Base-by-base conservation (phyloP, 805 yeast species). In the Cyberlindnera nakhonratchasimensis region DNA sequence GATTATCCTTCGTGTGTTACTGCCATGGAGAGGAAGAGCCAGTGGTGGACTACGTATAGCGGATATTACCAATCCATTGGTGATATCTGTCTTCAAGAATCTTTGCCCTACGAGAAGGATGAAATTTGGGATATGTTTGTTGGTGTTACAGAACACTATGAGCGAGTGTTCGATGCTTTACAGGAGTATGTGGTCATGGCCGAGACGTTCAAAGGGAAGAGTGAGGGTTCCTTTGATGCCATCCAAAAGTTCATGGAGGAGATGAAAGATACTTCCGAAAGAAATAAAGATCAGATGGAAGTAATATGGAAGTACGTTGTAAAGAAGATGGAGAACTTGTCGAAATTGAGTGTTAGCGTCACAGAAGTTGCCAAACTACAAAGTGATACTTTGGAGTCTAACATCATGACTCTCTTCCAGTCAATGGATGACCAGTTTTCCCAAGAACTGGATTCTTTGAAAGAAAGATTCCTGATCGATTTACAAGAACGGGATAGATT, bases 31-130 rank as follows among this genome's bases (percentile, higher is more conserved):
- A 52, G 52, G 18, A 61, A 66, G 3, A 66, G 78, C 0, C 84
- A 81, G 50, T 77, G 82, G 72, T 83, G 91, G 91, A 81, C 89
- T 0, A 78, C 82, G 0, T 82, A 74, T 54, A 80, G 80, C 47
- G 87, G 87, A 0, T 75, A 81, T 52, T 81, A 75, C 56, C 69
- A 79, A 34, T 70, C 74, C 24, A 62, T 82, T 3, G 66, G 75
- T 2, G 66, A 69, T 2, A 63, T 80, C 0, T 83, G 89, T 52
- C 61, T 63, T 46, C 79, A 75, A 42, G 72, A 74, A 35, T 64
- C 77, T 0, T 47, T 73, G 1, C 80, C 81, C 0, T 74, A 57
- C 50, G 77, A 75, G 43, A 76, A 75, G 48, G 75, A 74, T 25
- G 77, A 72, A 41, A 65, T 78, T 0, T 44, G 77, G 37, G 55